Percentiles rank a stretch among this genome's conserved stretches.
Evolutionary conservation across 2,329 filamentous ascomycete genomes (phyloP).

Genomic region (Proliferodiscus dingleyae): DNA sequence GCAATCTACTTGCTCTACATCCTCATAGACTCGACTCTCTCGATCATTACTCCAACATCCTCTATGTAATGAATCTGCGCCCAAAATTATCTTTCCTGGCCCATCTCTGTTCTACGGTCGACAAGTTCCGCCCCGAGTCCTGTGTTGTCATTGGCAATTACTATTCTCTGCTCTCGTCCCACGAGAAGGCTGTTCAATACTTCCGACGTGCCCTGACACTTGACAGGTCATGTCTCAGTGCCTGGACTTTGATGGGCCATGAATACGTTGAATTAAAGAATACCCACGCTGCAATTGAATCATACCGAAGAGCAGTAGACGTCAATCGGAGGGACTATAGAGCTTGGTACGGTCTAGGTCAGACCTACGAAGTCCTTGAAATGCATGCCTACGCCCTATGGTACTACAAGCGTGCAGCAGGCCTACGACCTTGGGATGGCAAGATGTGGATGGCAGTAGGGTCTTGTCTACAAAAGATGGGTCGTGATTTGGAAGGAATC

Average conservation of each 20-base stretch:
- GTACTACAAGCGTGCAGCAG: constrained; percentile 95
- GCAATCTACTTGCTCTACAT: constrained; percentile 74
- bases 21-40: constrained; percentile 76
- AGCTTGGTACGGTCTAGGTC: constrained; percentile 95
- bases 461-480: constrained; percentile 86
- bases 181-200: constrained; percentile 97
- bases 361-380: constrained; percentile 95
- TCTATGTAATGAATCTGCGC: constrained; percentile 84
- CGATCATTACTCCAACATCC: constrained; percentile 94
- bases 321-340: constrained; percentile 95
- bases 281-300: constrained; percentile 95
- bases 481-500: constrained; percentile 81
- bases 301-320: constrained; percentile 90
- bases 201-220: constrained; percentile 89
- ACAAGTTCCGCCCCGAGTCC: constrained; percentile 95
- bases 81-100: constrained; percentile 91
- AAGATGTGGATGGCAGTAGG: constrained; percentile 99
- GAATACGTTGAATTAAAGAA: constrained; percentile 99
- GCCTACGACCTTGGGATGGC: constrained; percentile 88
- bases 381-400: constrained; percentile 97
- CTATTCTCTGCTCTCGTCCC: constrained; percentile 87
- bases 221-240: constrained; percentile 84
- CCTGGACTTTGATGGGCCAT: constrained; percentile 98
- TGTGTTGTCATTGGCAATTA: constrained; percentile 98
- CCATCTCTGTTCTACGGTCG: constrained; percentile 82